Conservation (phyloP, 805 yeast genomes). For the Candida broadrunensis region DNA sequence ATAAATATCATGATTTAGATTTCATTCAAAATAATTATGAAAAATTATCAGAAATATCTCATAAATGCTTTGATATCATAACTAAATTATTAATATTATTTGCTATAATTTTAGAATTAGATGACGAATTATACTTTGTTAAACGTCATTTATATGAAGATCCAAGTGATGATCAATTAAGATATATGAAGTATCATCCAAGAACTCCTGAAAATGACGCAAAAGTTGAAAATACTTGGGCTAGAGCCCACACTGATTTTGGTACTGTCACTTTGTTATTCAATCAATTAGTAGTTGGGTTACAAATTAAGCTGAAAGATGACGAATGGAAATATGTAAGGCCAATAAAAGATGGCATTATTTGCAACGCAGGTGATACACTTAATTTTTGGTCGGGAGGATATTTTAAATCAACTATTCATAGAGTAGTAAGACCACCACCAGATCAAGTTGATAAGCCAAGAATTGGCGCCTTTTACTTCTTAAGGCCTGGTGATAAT, state of each 20-base stretch:
- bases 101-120: constrained; percentile 31
- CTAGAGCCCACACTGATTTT: constrained; percentile 35
- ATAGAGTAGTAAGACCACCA: constrained; percentile 34
- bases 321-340: constrained; percentile 34
- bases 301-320: constrained; percentile 24
- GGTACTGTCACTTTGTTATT: constrained; percentile 32
- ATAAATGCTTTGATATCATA: constrained; percentile 19
- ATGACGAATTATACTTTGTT: constrained; percentile 27
- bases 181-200: constrained; percentile 33
- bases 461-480: constrained; percentile 33
- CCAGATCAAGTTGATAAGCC: constrained; percentile 26
- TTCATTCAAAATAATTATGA: constrained; percentile 19
- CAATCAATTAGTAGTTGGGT: constrained; percentile 34
- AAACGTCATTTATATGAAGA: constrained; percentile 28
- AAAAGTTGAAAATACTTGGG: constrained; percentile 27
- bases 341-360: constrained; percentile 28
- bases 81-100: constrained; percentile 24
- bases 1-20: constrained; percentile 14
- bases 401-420: constrained; percentile 31
- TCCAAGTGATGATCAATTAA: constrained; percentile 30
- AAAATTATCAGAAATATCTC: constrained; percentile 18
- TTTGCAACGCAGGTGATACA: constrained; percentile 35
- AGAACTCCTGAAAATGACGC: constrained; percentile 25
- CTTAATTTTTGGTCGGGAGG: constrained; percentile 34
- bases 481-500: constrained; percentile 31